phyloP scores from a whole-genome alignment of 768 basidiomycete genomes.

The Kwoniella newhampshirensis region DNA sequence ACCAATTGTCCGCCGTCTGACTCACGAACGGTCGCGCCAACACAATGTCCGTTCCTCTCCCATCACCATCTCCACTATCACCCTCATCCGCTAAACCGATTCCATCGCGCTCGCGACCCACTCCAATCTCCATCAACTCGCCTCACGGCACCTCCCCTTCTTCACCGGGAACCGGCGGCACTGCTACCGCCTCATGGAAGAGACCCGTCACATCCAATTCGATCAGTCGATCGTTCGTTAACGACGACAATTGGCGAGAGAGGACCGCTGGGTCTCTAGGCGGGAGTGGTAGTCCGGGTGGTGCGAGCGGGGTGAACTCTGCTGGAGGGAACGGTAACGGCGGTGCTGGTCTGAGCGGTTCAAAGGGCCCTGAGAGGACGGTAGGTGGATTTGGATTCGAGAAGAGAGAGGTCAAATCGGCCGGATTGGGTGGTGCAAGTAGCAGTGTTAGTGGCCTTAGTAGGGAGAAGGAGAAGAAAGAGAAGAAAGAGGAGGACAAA shows the following conservation, averaged over 20 bases:
- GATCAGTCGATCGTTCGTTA: constrained; percentile 6
- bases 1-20: too few species aligned
- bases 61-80: constrained; percentile 28
- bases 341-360: background rate
- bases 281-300: background rate
- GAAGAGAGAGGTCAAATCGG: constrained; percentile 27
- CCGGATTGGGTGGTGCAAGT: constrained; percentile 1
- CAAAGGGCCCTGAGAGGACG: constrained; percentile 32
- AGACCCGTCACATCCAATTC: constrained; percentile 13
- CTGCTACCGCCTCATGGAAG: constrained; percentile 1
- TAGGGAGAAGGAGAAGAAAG: constrained; percentile 6
- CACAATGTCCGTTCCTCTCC: constrained; percentile 43
- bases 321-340: background rate
- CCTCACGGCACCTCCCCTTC: constrained; percentile 14
- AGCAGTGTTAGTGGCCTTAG: constrained; percentile 5
- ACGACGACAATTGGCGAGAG: constrained; percentile 32
- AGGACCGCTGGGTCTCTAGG: constrained; percentile 11
- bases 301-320: background rate
- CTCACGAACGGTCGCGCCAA: too few species aligned
- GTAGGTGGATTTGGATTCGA: constrained; percentile 39
- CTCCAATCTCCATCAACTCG: constrained; percentile 21
- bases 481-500: constrained; percentile 17
- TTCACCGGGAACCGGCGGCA: constrained; percentile 4
- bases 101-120: constrained; percentile 24
- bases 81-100: constrained; percentile 22